Evolutionary conservation across 495 filamentous ascomycete species (phyloP).

Genomic region (Hypomontagnella monticulosa): DNA sequence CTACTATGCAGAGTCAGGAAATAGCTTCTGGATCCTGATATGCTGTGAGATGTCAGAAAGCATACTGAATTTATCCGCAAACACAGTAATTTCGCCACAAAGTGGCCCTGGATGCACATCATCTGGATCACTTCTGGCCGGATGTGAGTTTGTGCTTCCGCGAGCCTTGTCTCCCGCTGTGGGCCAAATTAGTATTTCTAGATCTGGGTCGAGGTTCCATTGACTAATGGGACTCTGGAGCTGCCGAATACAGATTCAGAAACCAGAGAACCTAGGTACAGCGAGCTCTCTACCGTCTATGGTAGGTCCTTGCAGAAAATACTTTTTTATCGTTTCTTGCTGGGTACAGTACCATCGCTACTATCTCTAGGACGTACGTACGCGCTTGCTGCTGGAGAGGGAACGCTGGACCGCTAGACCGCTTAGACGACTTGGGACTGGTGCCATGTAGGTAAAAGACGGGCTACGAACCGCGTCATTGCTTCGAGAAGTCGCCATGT

Average conservation of each 20-base stretch:
- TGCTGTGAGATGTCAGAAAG: conserved; percentile 35
- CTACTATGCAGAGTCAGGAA: conserved; percentile 25
- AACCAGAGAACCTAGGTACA: conserved; percentile 15
- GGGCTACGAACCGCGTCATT: conserved; percentile 33
- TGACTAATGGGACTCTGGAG: conserved; percentile 43
- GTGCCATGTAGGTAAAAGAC: conserved; percentile 36
- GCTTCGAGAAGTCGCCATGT: conserved; percentile 19
- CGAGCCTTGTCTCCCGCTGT: conserved; percentile 46
- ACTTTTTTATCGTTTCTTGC: conserved; percentile 13
- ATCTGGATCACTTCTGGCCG: conserved; percentile 44
- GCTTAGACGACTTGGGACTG: conserved; percentile 40
- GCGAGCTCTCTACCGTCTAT: conserved; percentile 29
- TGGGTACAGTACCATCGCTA: conserved; percentile 35
- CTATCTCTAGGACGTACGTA: conserved; percentile 28
- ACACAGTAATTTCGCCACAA: conserved; percentile 46
- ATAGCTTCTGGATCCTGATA: conserved; percentile 40
- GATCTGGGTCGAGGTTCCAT: conserved; percentile 46
- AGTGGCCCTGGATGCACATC: conserved; percentile 44
- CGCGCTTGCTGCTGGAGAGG: conserved; percentile 15
- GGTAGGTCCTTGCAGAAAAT: conserved; percentile 36
- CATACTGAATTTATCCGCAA: conserved; percentile 42
- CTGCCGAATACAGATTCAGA: conserved; percentile 41
- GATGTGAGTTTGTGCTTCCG: conserved; percentile 44
- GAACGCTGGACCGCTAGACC: conserved; percentile 6
- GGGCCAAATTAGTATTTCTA: conserved; percentile 44